phyloP scores from a whole-genome alignment of 352 stramenopile genomes.

The Globisporangium splendens region DNA sequence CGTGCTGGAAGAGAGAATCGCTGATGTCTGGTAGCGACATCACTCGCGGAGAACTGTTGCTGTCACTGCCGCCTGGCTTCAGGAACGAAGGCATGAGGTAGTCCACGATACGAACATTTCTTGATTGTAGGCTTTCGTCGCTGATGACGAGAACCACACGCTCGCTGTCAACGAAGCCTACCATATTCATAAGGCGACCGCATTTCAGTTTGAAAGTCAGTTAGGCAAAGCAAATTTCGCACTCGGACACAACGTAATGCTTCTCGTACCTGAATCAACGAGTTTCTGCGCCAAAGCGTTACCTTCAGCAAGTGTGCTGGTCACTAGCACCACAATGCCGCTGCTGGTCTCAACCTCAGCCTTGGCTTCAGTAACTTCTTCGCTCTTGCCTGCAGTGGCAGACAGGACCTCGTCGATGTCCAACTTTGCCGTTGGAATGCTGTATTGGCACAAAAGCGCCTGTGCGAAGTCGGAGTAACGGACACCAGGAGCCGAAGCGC shows the following conservation, averaged over 20 bases:
- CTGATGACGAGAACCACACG: constrained; percentile 28
- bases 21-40: constrained; percentile 52
- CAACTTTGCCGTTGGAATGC: constrained; percentile 23
- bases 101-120: neutral
- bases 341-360: neutral
- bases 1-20: constrained; percentile 46
- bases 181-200: neutral
- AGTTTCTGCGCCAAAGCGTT: constrained; percentile 12
- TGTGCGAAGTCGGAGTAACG: constrained; percentile 6
- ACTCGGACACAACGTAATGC: neutral
- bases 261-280: constrained; percentile 22
- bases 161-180: constrained; percentile 18
- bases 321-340: constrained; percentile 26
- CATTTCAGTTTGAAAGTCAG: neutral
- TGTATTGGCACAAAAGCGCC: constrained; percentile 31
- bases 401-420: neutral
- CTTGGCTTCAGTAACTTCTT: neutral
- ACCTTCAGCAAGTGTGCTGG: constrained; percentile 13
- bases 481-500: neutral
- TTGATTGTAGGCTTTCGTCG: constrained; percentile 27
- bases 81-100: neutral
- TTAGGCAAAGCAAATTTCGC: neutral
- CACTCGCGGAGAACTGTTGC: neutral
- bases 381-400: too few species aligned
- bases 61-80: neutral